Conservation (phyloP, 2,329 filamentous ascomycete genomes). For the Aureobasidium sp. region DNA sequence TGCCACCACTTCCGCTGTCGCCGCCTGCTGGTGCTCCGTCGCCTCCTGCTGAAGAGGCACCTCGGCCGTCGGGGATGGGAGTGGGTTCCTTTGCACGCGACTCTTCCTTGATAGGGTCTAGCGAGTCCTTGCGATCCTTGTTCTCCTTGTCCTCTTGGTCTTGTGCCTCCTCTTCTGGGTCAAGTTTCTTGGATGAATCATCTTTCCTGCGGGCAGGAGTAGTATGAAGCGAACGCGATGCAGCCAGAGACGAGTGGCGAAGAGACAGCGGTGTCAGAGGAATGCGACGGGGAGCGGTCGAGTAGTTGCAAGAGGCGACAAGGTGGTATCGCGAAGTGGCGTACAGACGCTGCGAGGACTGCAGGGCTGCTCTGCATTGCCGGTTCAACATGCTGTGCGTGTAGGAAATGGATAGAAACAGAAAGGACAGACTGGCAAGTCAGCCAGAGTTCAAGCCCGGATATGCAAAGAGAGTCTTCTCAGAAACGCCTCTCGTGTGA, state of each 20-base stretch:
- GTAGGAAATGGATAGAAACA: not conserved
- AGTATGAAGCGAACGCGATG: constrained; percentile 33
- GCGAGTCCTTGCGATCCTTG: constrained; percentile 36
- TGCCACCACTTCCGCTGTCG: constrained; percentile 48
- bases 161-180: constrained; percentile 36
- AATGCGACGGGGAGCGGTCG: constrained; percentile 15
- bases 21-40: constrained; percentile 53
- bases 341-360: constrained; percentile 25
- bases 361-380: constrained; percentile 53
- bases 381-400: constrained; percentile 35
- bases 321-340: constrained; percentile 22
- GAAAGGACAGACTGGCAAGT: constrained; percentile 11
- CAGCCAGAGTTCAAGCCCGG: not conserved
- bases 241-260: constrained; percentile 19
- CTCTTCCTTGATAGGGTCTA: constrained; percentile 39
- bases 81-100: constrained; percentile 44
- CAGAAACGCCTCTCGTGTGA: not conserved
- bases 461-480: not conserved
- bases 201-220: constrained; percentile 47
- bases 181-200: constrained; percentile 43
- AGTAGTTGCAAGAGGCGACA: constrained; percentile 16
- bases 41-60: constrained; percentile 26
- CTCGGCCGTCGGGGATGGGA: constrained; percentile 39
- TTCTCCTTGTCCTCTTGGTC: constrained; percentile 36
- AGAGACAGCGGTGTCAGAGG: constrained; percentile 19